Base-by-base conservation (phyloP, 768 basidiomycete genomes). In the Mycena venus region DNA sequence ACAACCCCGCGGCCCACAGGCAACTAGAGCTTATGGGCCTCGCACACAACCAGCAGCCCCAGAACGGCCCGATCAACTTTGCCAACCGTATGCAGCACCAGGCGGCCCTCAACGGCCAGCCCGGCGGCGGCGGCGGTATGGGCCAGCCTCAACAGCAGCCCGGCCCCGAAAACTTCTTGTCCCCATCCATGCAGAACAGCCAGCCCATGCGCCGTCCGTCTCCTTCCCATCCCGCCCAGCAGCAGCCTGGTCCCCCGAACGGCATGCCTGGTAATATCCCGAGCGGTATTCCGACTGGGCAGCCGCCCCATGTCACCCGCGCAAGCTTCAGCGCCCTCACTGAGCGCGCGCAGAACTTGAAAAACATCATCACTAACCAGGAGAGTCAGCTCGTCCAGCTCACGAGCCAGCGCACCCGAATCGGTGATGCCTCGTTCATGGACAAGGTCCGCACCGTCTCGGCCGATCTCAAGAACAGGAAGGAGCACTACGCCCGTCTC, bases 121-220 rank as follows among this genome's bases (percentile, higher is more conserved):
- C 82, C 40, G 36, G 36, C 36, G 36, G 36, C 40, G 36, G 36
- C 36, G 36, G 36, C 40, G 79, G 81, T 38, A 81, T 86, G 73
- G 86, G 83, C 69, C 89, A 86, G 72, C 63, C 82, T 0, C 75
- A 84, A 68, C 88, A 85, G 70, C 65, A 82, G 2, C 75, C 82
- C 25, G 49, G 49, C 14, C 49, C 49, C 14, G 90, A 91, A 68
- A 85, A 89, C 76, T 91, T 91, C 79, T 77, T 86, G 25, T 81
- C 89, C 10, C 83, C 88, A n/a, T 84, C 83, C 29, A 85, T 89
- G 82, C 65, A 81, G 32, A 81, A 81, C 34, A 77, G 83, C 75
- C 88, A 89, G 31, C 85, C 83, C 31, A 84, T 91, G 78, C 87
- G 88, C 40, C 89, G 87, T 12, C 84, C 88, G 7, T 89, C 89